phyloP scores from a whole-genome alignment of 2,329 filamentous ascomycete species.

The Hypoxylon sp. region DNA sequence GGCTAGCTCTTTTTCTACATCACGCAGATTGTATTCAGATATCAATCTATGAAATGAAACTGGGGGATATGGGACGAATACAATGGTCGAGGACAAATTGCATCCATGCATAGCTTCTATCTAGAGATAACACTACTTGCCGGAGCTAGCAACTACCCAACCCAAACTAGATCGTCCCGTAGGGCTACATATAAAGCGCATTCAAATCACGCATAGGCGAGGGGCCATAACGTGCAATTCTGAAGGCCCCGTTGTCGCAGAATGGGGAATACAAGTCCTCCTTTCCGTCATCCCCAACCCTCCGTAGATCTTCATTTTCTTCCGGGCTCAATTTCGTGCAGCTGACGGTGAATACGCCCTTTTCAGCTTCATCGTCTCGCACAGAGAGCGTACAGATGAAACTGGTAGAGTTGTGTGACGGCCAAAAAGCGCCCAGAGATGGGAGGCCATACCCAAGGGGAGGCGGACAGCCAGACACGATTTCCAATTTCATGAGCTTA shows the following conservation, averaged over 20 bases:
- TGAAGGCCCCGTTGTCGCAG: neutral
- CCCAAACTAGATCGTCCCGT: too few species aligned
- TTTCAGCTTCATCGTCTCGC: constrained; percentile 58
- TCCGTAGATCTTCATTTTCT: constrained; percentile 22
- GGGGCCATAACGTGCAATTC: constrained; percentile 13
- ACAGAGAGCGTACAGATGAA: constrained; percentile 29
- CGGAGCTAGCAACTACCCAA: too few species aligned
- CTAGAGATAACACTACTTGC: too few species aligned
- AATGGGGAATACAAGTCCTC: neutral
- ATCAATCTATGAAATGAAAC: too few species aligned
- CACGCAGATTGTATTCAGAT: too few species aligned
- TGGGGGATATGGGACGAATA: too few species aligned
- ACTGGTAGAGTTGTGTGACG: constrained; percentile 7
- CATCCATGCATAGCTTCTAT: too few species aligned
- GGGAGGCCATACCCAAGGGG: neutral
- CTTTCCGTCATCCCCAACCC: neutral
- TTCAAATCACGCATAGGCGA: neutral
- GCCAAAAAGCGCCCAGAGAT: constrained; percentile 2
- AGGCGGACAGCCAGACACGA: constrained; percentile 23
- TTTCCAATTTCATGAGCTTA: neutral
- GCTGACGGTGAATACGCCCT: constrained; percentile 49
- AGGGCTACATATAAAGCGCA: too few species aligned
- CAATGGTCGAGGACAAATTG: too few species aligned
- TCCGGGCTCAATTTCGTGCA: constrained; percentile 3
- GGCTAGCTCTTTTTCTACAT: too few species aligned